phyloP scores from a whole-genome alignment of 129 eudicot genomes.

The Solidago caesia region DNA sequence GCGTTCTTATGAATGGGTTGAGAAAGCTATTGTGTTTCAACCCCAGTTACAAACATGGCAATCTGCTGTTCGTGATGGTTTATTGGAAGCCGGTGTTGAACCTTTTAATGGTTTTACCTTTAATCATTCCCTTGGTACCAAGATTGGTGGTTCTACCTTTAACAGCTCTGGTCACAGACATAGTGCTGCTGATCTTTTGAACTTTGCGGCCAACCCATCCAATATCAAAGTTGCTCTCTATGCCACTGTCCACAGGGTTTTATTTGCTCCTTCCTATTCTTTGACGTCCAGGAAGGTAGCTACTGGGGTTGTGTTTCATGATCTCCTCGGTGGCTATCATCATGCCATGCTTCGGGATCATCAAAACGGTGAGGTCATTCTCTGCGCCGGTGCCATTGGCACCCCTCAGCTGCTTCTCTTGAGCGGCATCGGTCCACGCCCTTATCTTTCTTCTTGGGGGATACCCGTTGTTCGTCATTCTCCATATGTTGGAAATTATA shows the following conservation, averaged over 20 bases:
- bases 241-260: slow-evolving; percentile 60
- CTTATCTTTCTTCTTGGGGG: slow-evolving; percentile 75
- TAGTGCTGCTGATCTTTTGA: slow-evolving; percentile 66
- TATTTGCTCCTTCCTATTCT: slow-evolving; percentile 37
- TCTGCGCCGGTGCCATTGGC: slow-evolving; percentile 73
- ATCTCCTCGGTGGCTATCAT: slow-evolving; percentile 48
- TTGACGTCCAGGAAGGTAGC: slow-evolving; percentile 35
- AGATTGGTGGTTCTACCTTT: slow-evolving; percentile 76
- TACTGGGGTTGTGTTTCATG: slow-evolving; percentile 65
- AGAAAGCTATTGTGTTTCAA: slow-evolving; percentile 56
- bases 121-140: slow-evolving; percentile 58
- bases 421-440: slow-evolving; percentile 71
- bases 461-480: slow-evolving; percentile 61
- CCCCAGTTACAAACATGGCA: slow-evolving; percentile 75
- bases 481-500: slow-evolving; percentile 62
- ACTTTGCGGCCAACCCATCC: slow-evolving; percentile 31
- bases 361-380: slow-evolving; percentile 50
- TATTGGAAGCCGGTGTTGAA: slow-evolving; percentile 55
- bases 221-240: slow-evolving; percentile 54
- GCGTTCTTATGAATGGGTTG: slow-evolving; percentile 68
- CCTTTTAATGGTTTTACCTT: slow-evolving; percentile 53
- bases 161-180: slow-evolving; percentile 56
- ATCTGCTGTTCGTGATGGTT: slow-evolving; percentile 52
- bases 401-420: slow-evolving; percentile 68
- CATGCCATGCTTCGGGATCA: slow-evolving; percentile 51